A percentile compares a stretch with the other conserved stretches of the same genome.
Conservation (phyloP, 495 filamentous ascomycete species). For the Aspergillus leporis region DNA sequence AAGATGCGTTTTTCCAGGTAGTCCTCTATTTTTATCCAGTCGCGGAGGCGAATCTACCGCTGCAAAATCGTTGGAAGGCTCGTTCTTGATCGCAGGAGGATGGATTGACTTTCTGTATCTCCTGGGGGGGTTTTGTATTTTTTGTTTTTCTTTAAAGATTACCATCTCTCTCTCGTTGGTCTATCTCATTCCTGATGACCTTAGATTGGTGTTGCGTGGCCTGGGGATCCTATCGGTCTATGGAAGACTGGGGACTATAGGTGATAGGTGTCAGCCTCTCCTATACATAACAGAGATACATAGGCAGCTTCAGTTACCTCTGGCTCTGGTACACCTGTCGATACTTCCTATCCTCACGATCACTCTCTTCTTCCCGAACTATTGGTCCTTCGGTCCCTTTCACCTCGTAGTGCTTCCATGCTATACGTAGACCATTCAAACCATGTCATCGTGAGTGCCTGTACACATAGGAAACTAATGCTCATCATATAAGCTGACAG, state of each 20-base stretch:
- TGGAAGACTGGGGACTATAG: constrained; percentile 2
- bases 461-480: neutral
- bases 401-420: neutral
- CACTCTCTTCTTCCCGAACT: neutral
- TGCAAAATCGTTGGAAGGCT: neutral
- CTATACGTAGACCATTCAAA: neutral
- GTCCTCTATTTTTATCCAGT: constrained; percentile 6
- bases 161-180: constrained; percentile 1
- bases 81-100: neutral
- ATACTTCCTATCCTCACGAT: neutral
- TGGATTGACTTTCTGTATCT: neutral
- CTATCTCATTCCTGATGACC: constrained; percentile 1
- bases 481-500: constrained; percentile 6
- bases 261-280: constrained; percentile 5
- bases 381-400: constrained; percentile 2
- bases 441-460: constrained; percentile 13
- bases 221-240: constrained; percentile 1
- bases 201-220: neutral
- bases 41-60: constrained; percentile 2
- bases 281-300: constrained; percentile 7
- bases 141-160: neutral
- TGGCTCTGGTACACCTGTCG: constrained; percentile 5
- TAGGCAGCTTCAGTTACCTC: neutral
- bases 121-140: no score
- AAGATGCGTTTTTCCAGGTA: neutral